Percentiles rank a stretch among this genome's conserved stretches.
These are phyloP conservation scores for Setaria italica DNA, from an alignment of 202 grass and related monocot genomes.

Conservation along the genomic window DNA sequence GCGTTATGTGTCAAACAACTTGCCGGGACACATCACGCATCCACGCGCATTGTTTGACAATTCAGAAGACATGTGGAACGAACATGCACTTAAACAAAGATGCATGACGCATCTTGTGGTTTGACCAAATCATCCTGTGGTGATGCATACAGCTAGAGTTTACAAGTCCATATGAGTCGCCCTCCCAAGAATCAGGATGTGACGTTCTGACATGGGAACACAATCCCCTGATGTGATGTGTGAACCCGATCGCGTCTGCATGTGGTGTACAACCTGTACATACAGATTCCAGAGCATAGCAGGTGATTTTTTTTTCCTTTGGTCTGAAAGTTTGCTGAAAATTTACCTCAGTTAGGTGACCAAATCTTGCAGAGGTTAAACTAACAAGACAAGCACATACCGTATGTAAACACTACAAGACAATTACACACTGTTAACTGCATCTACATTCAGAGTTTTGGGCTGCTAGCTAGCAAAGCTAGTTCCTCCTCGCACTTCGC, in stretches of 20 bases:
- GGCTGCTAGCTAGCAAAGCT: neutral
- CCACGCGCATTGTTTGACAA: neutral
- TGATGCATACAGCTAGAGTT: neutral
- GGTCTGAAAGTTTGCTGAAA: neutral
- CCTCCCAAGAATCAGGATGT: neutral
- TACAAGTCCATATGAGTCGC: neutral
- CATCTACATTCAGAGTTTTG: neutral
- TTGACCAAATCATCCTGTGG: neutral
- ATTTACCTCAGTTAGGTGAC: slow-evolving; percentile 10
- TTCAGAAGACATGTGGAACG: neutral
- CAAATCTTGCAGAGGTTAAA: slow-evolving; percentile 1
- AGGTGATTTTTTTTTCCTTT: neutral
- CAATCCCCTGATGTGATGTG: neutral
- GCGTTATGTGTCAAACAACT: neutral
- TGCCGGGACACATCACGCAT: neutral
- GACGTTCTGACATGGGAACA: neutral
- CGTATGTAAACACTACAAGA: neutral
- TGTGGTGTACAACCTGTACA: neutral
- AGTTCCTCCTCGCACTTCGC: slow-evolving; percentile 34
- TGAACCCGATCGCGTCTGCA: neutral
- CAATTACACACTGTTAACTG: neutral
- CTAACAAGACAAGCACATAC: slow-evolving; percentile 1
- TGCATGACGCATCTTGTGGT: neutral
- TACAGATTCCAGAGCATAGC: no score
- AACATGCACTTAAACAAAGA: neutral